Evolutionary conservation across 177 flowering plant species (phyloP).

Genomic region (Vitis hybrid): DNA sequence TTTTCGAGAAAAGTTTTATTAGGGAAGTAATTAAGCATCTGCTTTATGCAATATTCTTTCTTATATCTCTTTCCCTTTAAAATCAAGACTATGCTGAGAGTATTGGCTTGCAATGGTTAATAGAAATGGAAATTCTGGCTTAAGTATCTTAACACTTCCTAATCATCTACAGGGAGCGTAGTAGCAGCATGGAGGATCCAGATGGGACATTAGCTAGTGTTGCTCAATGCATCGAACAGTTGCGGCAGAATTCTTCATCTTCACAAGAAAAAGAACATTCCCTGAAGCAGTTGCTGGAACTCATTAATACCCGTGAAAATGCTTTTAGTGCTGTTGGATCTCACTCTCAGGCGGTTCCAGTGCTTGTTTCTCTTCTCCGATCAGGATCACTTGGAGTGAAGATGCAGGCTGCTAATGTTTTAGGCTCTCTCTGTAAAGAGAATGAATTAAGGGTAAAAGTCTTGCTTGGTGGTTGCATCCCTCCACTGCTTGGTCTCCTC

Average conservation of each 20-base stretch:
- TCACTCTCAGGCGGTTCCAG: slow-evolving; percentile 93
- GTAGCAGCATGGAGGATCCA: slow-evolving; percentile 92
- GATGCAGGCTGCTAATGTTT: slow-evolving; percentile 87
- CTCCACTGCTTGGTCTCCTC: slow-evolving; percentile 92
- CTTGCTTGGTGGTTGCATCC: slow-evolving; percentile 91
- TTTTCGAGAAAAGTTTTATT: neutral
- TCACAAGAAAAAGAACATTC: slow-evolving; percentile 79
- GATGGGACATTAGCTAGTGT: slow-evolving; percentile 97
- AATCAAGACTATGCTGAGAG: neutral
- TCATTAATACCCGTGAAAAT: slow-evolving; percentile 74
- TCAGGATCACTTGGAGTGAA: slow-evolving; percentile 77
- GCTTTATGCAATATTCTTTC: neutral
- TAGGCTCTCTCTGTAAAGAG: slow-evolving; percentile 93
- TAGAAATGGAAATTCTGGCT: neutral
- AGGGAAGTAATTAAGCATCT: neutral
- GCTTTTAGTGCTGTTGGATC: slow-evolving; percentile 95
- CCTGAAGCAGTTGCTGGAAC: slow-evolving; percentile 77
- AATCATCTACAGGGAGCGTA: slow-evolving; percentile 64
- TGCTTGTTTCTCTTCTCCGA: slow-evolving; percentile 83
- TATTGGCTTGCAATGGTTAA: neutral
- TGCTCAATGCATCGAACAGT: slow-evolving; percentile 97
- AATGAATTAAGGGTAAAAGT: slow-evolving; percentile 91
- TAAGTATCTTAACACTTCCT: slow-evolving; percentile 8
- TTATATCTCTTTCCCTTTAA: neutral
- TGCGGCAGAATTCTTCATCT: slow-evolving; percentile 79